These are phyloP conservation scores for Moesziomyces globuligerus DNA, from an alignment of 1,284 basidiomycete species.

Conservation along the genomic window DNA sequence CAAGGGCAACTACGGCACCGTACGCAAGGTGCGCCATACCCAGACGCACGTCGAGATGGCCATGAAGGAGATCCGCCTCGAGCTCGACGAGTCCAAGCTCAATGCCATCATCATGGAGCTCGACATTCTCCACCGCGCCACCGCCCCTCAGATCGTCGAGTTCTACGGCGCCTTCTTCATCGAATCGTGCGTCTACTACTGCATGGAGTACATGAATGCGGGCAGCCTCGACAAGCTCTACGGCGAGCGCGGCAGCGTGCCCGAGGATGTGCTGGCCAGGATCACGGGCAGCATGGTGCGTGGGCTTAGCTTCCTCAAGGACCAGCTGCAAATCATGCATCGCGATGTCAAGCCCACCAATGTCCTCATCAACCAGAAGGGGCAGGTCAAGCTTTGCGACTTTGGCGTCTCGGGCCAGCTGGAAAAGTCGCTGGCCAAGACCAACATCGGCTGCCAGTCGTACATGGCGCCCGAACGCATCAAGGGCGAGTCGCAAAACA, in stretches of 20 bases:
- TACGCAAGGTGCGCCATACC: slow-evolving; percentile 92
- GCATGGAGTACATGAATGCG: slow-evolving; percentile 99
- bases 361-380: slow-evolving; percentile 87
- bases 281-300: slow-evolving; percentile 85
- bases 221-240: slow-evolving; percentile 87
- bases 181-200: slow-evolving; percentile 98
- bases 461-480: slow-evolving; percentile 99
- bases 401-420: slow-evolving; percentile 98
- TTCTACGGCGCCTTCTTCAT: slow-evolving; percentile 99
- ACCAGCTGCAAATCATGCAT: slow-evolving; percentile 95
- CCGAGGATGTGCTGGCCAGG: slow-evolving; percentile 84
- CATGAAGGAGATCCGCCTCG: slow-evolving; percentile 99
- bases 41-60: slow-evolving; percentile 97
- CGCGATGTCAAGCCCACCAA: slow-evolving; percentile 98
- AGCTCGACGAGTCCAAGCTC: slow-evolving; percentile 91
- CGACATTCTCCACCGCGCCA: slow-evolving; percentile 93
- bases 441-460: slow-evolving; percentile 97
- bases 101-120: slow-evolving; percentile 98
- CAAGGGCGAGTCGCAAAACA: slow-evolving; percentile 88
- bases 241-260: slow-evolving; percentile 71
- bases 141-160: slow-evolving; percentile 90
- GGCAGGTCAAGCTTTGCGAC: slow-evolving; percentile 93
- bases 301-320: slow-evolving; percentile 95
- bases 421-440: slow-evolving; percentile 94
- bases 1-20: slow-evolving; percentile 95